Evolutionary conservation across 495 filamentous ascomycete genomes (phyloP).

Genomic region (Rhypophila decipiens): DNA sequence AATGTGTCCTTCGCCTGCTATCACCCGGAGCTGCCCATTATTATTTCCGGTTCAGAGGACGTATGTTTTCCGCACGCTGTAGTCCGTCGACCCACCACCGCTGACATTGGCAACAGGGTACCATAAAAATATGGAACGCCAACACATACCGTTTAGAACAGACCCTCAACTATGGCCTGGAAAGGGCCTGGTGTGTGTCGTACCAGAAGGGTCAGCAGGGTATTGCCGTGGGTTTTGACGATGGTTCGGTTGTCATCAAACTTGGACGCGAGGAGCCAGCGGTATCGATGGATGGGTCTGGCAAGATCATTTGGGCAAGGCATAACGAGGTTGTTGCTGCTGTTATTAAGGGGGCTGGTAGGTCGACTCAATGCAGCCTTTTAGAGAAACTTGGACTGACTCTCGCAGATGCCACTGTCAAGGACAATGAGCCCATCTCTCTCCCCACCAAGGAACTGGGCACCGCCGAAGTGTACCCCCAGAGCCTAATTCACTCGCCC

Average conservation of each 20-base stretch:
- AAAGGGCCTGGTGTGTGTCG: constrained; percentile 94
- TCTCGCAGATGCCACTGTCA: constrained; percentile 59
- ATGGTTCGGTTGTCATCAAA: constrained; percentile 95
- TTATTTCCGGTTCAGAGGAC: constrained; percentile 98
- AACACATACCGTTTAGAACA: constrained; percentile 95
- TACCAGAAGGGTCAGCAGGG: constrained; percentile 93
- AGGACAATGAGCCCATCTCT: constrained; percentile 81
- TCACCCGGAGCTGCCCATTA: constrained; percentile 92
- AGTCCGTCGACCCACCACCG: not conserved
- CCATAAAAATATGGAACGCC: constrained; percentile 97
- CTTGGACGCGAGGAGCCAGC: constrained; percentile 97
- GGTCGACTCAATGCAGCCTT: constrained; percentile 9
- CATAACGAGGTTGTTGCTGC: constrained; percentile 86
- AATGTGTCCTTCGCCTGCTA: constrained; percentile 99
- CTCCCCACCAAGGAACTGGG: constrained; percentile 91
- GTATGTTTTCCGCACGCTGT: constrained; percentile 10
- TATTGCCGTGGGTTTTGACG: constrained; percentile 93
- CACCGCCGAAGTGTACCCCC: constrained; percentile 93
- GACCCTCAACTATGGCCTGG: constrained; percentile 88
- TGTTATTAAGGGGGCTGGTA: constrained; percentile 83
- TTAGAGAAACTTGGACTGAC: constrained; percentile 2
- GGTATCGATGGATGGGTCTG: constrained; percentile 91
- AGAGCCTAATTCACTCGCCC: constrained; percentile 88
- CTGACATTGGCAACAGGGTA: constrained; percentile 45
- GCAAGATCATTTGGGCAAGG: constrained; percentile 91